A percentile compares a stretch with the other conserved stretches of the same genome.
These are phyloP conservation scores for Phylloporus gajari DNA, from an alignment of 1,284 basidiomycete species.

Conservation along the genomic window DNA sequence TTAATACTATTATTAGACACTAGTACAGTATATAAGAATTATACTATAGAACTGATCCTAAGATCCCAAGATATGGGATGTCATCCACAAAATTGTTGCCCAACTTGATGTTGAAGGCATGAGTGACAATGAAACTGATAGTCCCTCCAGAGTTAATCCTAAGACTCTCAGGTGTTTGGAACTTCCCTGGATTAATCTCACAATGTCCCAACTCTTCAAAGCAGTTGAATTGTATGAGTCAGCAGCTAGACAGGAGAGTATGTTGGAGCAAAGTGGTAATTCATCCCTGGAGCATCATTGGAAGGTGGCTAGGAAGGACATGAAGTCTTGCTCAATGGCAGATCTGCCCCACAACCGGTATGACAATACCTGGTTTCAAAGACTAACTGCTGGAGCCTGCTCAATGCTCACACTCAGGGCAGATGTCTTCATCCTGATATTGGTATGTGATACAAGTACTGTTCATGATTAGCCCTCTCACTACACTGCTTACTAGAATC, in stretches of 20 bases:
- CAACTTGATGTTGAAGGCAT: not conserved
- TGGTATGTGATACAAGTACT: too few species aligned
- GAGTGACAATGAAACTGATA: slow-evolving; percentile 5
- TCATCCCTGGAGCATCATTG: not conserved
- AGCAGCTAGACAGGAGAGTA: not conserved
- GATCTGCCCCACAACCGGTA: slow-evolving; percentile 5
- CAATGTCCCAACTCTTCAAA: not conserved
- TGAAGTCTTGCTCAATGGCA: not conserved
- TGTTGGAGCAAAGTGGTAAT: not conserved
- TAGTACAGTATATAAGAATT: not conserved
- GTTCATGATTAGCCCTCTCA: too few species aligned
- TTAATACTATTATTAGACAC: too few species aligned
- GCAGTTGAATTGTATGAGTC: not conserved
- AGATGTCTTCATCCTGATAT: too few species aligned
- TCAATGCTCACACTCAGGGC: too few species aligned
- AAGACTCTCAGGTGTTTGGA: not conserved
- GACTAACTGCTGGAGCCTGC: not conserved
- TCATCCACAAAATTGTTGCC: not conserved
- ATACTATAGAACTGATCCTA: not conserved
- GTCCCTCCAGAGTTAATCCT: not conserved
- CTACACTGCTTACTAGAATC: too few species aligned
- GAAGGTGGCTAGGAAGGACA: not conserved
- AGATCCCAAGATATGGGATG: not conserved
- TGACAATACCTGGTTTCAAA: not conserved
- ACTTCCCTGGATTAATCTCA: not conserved